Conservation (phyloP, 805 yeast species). For the Zygoascus biomembranicola region DNA sequence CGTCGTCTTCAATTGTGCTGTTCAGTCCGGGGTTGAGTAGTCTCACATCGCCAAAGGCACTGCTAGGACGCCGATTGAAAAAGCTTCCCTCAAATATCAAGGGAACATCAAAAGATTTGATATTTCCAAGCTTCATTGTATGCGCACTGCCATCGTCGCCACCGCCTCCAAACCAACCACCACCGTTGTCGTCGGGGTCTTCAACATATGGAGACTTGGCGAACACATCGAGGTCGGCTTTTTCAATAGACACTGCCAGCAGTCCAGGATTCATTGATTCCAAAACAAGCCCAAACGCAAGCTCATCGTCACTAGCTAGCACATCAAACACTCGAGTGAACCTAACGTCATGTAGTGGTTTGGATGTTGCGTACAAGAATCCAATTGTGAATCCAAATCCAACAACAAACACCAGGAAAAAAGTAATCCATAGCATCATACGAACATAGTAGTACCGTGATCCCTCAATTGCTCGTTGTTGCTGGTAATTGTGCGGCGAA, state of each 20-base stretch:
- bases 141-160: slow-evolving; percentile 32
- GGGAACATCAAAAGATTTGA: slow-evolving; percentile 60
- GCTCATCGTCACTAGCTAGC: slow-evolving; percentile 73
- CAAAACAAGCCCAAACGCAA: slow-evolving; percentile 68
- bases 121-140: slow-evolving; percentile 70
- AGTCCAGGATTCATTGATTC: slow-evolving; percentile 86
- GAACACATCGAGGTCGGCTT: slow-evolving; percentile 75
- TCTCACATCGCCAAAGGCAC: slow-evolving; percentile 63
- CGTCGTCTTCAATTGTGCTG: slow-evolving; percentile 17
- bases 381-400: slow-evolving; percentile 71
- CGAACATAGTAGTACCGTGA: slow-evolving; percentile 20
- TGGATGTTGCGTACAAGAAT: slow-evolving; percentile 75
- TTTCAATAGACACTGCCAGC: slow-evolving; percentile 52
- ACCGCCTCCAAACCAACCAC: slow-evolving; percentile 13
- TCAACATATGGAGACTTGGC: slow-evolving; percentile 32
- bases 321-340: slow-evolving; percentile 60
- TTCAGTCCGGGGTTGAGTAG: slow-evolving; percentile 61
- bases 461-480: slow-evolving; percentile 1
- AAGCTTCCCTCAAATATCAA: slow-evolving; percentile 70
- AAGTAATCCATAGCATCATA: slow-evolving; percentile 26
- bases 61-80: slow-evolving; percentile 49
- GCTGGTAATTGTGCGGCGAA: slow-evolving; percentile 42
- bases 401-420: slow-evolving; percentile 23
- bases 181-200: slow-evolving; percentile 16
- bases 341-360: slow-evolving; percentile 63